Evolutionary conservation across 2,329 filamentous ascomycete species (phyloP), one percentile per base, ranked within the genome.

Genomic region (Didymella pomorum): DNA sequence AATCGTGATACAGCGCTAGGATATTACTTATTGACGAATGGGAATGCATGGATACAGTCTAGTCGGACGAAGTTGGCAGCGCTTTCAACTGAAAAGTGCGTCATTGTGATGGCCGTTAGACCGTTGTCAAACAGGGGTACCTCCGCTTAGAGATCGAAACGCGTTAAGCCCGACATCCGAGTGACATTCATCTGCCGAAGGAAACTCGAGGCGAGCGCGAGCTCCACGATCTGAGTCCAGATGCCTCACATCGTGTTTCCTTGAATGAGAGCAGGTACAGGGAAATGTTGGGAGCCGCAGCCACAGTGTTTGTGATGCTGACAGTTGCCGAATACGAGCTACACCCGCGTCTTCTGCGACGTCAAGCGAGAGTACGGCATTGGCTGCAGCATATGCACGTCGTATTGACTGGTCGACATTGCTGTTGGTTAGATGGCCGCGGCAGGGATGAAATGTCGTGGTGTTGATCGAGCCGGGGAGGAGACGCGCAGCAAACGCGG

Each of bases 31-130:
- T 25, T 21, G 25, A n/a, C 57, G 48, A 60, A 60, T 56, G 18
- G 29, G 43, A 52, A 26, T 18, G 33, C 23, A 1, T 47, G 12
- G 35, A 54, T 47, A 39, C 5, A 41, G 20, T 29, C 33, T 51
- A 31, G 43, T 39, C n/a, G 21, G n/a, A 41, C 46, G 28, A 55
- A 41, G 31, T 46, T 43, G 21, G 39, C 33, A 45, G 25, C 28
- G 21, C 28, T 20, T 12, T n/a, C 8, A 20, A 20, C 23, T 28
- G 23, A 42, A 14, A 20, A 25, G 1, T 52, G 47, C 56, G 56
- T 59, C 56, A 59, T 55, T 29, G 42, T 54, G 56, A 53, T 54
- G 56, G 26, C 44, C 29, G 49, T 58, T 48, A 31, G 25, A 58
- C 20, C 37, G 50, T 50, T 50, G 20, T 25, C 31, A 21, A 11